Base-by-base conservation (phyloP, 73 alveolate genomes). In the Paramecium bursaria region DNA sequence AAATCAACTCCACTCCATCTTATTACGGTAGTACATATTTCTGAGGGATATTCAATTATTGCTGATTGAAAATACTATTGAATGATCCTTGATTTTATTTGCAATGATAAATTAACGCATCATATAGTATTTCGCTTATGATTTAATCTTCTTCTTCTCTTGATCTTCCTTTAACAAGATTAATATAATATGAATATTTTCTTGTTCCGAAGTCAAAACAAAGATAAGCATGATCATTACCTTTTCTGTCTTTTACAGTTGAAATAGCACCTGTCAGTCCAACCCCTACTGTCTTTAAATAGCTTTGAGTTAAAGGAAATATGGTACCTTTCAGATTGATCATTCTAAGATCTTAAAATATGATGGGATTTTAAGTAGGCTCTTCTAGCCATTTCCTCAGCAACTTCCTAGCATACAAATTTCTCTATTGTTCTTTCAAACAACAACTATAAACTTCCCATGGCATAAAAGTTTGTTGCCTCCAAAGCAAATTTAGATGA, bases 201-300 rank as follows among this genome's bases (percentile, higher is more conserved):
- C 2, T 35, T 25, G 10, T 35, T 67, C 60, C 82, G 44, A 13
- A 67, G 22, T 67, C 19, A 3, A 67, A 35, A 35, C 82, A 39
- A 35, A 35, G 22, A 42, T 30, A 67, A 31, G 82, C 82, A 39
- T 67, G 82, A 67, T 67, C 47, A 21, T 17, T 30, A 7, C 80
- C 80, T 10, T 61, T 9, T 61, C 80, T 61, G 11, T 15, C 44
- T 22, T 33, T 30, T 33, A 61, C 51, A 61, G 54, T 22, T 30
- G 46, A 2, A 27, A 61, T 33, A 61, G 80, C 80, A 10, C 54
- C 80, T 13, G 80, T 61, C 2, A 61, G 6, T 30, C 80, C 80
- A 4, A 61, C 25, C 5, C 80, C 80, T 30, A 61, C 27, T 48
- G 26, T 9, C 6, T 48, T 11, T 9, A 14, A 48, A 9, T 25